Evolutionary conservation across 1,284 basidiomycete species (phyloP), one percentile per base, ranked within the genome.

Genomic region (Ganoderma resinaceum): DNA sequence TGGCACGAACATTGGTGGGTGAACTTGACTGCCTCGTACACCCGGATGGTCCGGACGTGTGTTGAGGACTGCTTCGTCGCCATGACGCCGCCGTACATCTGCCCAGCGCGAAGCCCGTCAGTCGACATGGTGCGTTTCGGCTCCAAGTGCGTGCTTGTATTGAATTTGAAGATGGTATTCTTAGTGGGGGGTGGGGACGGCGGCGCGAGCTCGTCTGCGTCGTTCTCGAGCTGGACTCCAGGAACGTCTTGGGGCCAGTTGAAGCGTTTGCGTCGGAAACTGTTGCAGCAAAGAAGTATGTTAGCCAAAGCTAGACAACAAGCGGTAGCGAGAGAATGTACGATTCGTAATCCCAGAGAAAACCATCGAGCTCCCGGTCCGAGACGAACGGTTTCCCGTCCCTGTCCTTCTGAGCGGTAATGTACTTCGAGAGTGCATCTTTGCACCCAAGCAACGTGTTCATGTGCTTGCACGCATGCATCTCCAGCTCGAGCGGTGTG

Each of bases 321-420:
- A 12, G 29, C 1, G 14, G 20, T 18, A n/a, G 26, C 31, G 60
- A 63, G 49, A 66, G 65, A 57, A 67, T 87, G 68, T 78, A 91
- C 91, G 85, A 84, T 70, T 92, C 90, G 73, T 93, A 93, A 49
- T 88, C 85, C 88, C 89, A 92, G 14, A 92, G 73, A 14, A 82
- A 77, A 38, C 89, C 84, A 18, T 85, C 81, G 55, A 91, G 82
- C 69, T 85, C 82, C 18, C 81, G 77, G 5, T 85, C 83, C 23
- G 77, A 77, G 5, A 86, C 73, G 23, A 83, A 63, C 62, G 77
- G 75, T 60, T 76, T 75, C 11, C 86, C 85, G 14, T 81, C 73
- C 63, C 81, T 78, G 62, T 83, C 85, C 20, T 76, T 75, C 53
- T 84, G 80, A 2, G 81, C 80, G 38, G 69, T 74, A 35, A 90